phyloP scores from a whole-genome alignment of 2,329 filamentous ascomycete species.

The Ceratocystis ficicola region DNA sequence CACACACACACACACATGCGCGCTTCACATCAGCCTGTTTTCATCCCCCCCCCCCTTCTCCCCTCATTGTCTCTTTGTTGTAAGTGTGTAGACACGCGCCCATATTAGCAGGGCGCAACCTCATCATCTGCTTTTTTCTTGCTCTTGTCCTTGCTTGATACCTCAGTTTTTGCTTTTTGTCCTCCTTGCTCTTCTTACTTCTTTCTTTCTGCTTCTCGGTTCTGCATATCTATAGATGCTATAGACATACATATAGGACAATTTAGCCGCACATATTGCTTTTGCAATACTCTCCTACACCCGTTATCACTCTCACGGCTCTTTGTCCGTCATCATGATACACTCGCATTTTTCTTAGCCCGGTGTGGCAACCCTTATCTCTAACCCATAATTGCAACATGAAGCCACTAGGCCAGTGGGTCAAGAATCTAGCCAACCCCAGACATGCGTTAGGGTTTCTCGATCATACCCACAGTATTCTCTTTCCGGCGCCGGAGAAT shows the following conservation, averaged over 20 bases:
- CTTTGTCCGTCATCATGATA: neutral
- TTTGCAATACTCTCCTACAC: neutral
- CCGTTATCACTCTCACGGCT: neutral
- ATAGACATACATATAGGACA: neutral
- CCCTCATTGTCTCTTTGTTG: neutral
- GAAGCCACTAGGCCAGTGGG: neutral
- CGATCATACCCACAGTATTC: neutral
- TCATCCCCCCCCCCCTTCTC: neutral
- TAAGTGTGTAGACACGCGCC: neutral
- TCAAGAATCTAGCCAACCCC: neutral
- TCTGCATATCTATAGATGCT: neutral
- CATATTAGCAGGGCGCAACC: neutral
- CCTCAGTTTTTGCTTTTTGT: neutral
- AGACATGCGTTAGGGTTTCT: neutral
- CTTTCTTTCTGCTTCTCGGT: neutral
- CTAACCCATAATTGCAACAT: neutral
- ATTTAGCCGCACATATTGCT: neutral
- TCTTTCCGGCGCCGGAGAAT: slow-evolving; percentile 9
- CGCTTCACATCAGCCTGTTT: neutral
- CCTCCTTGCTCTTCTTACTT: neutral
- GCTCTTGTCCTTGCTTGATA: neutral
- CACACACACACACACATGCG: neutral
- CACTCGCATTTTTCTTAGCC: neutral
- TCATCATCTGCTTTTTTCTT: neutral
- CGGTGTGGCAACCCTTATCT: neutral